Evolutionary conservation across 345 rosid genomes (phyloP), one percentile per base, ranked within the genome.

Genomic region (Garcia nutans): DNA sequence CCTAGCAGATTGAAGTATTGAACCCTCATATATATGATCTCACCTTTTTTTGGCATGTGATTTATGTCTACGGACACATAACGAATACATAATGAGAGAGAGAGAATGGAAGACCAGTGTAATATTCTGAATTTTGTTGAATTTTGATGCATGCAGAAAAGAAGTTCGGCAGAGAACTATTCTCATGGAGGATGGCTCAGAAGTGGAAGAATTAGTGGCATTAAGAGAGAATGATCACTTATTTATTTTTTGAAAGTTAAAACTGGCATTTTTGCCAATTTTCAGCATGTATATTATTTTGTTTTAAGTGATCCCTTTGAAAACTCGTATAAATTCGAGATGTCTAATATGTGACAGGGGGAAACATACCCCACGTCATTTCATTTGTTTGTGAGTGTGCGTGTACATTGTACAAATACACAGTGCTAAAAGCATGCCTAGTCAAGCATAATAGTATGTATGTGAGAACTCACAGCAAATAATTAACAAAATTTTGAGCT

Each of bases 161-260:
- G 74, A 92, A 90, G 87, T 86, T 93, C 45, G 89, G 90, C 81
- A 88, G 85, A 82, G 77, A 85, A 81, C 70, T 70, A 87, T 93
- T 82, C 87, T 87, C 44, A 84, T 91, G 94, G 86, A 86, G 57
- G 92, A 93, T 81, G 98, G 98, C 44, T 86, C 92, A 47, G 75
- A 83, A 78, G 93, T 96, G 72, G 98, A 93, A 82, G 93, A 96
- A 26, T 47, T 93, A 45, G 82, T 80, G 85, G 92, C 87, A 74
- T 72, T 91, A 64, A 82, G 99, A 85, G 96, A 96, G 67, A 83
- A 91, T 31, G 98, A 90, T 79, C 96, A 87, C 77, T 79, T 96
- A 81, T 90, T 79, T 77, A 90, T 91, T 68, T 85, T 89, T 72
- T 90, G 68, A 87, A 75, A 76, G 31, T 54, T 49, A n/a, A 68